A percentile compares a stretch with the other conserved stretches of the same genome.
Evolutionary conservation across 352 stramenopile genomes (phyloP).

Genomic region (Globisporangium canariense): DNA sequence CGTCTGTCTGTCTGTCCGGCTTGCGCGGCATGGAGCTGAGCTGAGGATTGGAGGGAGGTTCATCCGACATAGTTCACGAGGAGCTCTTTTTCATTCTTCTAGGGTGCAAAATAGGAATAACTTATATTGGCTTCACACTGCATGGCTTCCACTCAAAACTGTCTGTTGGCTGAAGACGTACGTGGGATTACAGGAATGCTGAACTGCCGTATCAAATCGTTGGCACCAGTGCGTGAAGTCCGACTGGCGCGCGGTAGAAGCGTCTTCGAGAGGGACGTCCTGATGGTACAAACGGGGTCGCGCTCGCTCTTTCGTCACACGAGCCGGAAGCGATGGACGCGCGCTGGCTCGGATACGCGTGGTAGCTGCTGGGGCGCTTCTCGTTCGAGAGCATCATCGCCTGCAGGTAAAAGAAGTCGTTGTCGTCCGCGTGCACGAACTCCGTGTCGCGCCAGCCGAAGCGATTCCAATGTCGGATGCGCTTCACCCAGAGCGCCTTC

Average conservation of each 20-base stretch:
- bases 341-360: constrained; percentile 14
- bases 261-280: constrained; percentile 34
- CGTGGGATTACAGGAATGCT: neutral
- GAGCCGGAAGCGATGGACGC: neutral
- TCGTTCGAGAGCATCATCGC: constrained; percentile 28
- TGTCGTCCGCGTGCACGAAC: constrained; percentile 33
- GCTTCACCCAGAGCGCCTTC: constrained; percentile 66
- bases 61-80: neutral
- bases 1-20: neutral
- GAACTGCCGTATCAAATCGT: neutral
- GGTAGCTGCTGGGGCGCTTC: constrained; percentile 25
- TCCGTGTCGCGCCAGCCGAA: constrained; percentile 64
- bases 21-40: neutral
- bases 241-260: constrained; percentile 48
- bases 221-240: constrained; percentile 23
- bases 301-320: neutral
- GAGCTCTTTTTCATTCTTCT: constrained; percentile 20
- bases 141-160: neutral
- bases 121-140: constrained; percentile 6
- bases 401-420: constrained; percentile 40
- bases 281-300: constrained; percentile 18
- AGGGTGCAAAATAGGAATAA: constrained; percentile 10
- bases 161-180: neutral
- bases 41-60: neutral
- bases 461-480: constrained; percentile 60